phyloP scores from a whole-genome alignment of 495 filamentous ascomycete species.

The Sordaria brevicollis region DNA sequence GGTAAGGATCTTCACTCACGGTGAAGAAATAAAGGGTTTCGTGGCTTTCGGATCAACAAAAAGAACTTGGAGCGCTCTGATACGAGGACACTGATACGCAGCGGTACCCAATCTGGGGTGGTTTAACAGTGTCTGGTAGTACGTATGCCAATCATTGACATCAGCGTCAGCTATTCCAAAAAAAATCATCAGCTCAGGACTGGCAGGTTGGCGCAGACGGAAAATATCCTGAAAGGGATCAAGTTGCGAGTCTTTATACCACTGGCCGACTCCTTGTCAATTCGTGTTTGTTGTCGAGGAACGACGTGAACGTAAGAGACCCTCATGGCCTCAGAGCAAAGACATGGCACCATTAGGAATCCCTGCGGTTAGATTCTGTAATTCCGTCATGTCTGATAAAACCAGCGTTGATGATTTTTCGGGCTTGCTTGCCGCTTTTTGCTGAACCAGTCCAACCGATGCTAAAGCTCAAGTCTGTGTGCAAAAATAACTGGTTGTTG shows the following conservation, averaged over 20 bases:
- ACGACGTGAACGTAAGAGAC: background rate
- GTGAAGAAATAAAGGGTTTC: background rate
- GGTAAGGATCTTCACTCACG: constrained; percentile 7
- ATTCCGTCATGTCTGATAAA: background rate
- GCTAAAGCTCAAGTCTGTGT: background rate
- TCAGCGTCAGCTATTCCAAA: background rate
- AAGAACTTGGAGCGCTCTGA: background rate
- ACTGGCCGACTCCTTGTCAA: background rate
- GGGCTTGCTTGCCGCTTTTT: background rate
- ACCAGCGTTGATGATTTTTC: background rate
- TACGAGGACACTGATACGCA: background rate
- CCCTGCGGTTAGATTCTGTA: too few relatives aligned
- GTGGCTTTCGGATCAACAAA: background rate
- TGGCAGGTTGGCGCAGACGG: background rate
- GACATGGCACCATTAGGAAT: background rate
- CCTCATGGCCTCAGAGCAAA: background rate
- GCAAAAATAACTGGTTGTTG: background rate
- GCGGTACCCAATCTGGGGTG: background rate
- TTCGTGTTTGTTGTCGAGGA: background rate
- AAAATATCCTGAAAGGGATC: background rate
- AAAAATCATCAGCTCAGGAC: background rate
- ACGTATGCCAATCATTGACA: background rate
- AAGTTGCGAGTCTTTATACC: background rate
- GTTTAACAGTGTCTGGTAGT: background rate
- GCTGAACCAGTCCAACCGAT: background rate